Evolutionary conservation across 2,329 filamentous ascomycete genomes (phyloP).

Genomic region (Sphaerulina musiva): DNA sequence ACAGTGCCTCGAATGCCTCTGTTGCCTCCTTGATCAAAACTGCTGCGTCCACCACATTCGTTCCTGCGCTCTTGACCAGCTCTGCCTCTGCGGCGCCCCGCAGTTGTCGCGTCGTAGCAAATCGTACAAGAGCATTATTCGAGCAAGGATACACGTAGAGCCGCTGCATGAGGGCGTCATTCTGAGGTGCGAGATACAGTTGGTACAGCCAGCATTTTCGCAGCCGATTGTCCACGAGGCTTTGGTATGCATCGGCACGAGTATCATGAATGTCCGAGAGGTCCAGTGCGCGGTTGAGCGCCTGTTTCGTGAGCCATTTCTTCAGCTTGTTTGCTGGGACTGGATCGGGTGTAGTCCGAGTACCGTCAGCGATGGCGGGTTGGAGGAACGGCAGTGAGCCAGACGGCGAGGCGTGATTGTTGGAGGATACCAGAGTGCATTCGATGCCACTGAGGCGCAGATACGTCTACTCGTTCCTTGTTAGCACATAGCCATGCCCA

Average conservation of each 20-base stretch:
- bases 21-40: slow-evolving; percentile 55
- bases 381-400: slow-evolving; percentile 85
- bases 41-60: slow-evolving; percentile 35
- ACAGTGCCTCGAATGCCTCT: slow-evolving; percentile 57
- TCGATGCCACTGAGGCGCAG: slow-evolving; percentile 68
- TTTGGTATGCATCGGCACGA: slow-evolving; percentile 63
- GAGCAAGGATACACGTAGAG: slow-evolving; percentile 65
- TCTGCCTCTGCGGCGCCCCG: slow-evolving; percentile 66
- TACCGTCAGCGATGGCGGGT: slow-evolving; percentile 38
- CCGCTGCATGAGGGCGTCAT: slow-evolving; percentile 59
- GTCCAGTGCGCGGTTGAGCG: neutral
- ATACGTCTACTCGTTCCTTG: slow-evolving; percentile 57
- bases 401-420: slow-evolving; percentile 86
- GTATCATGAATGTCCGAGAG: neutral
- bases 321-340: slow-evolving; percentile 61
- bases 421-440: slow-evolving; percentile 64
- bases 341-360: slow-evolving; percentile 36
- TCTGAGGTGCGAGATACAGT: slow-evolving; percentile 67
- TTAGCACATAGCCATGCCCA: slow-evolving; percentile 1
- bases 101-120: slow-evolving; percentile 59
- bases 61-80: slow-evolving; percentile 55
- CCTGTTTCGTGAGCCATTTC: slow-evolving; percentile 52
- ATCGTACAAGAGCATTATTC: slow-evolving; percentile 55
- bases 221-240: slow-evolving; percentile 69
- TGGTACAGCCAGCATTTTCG: slow-evolving; percentile 83